phyloP scores from a whole-genome alignment of 179 eudicot species.

The Monotropa hypopitys region DNA sequence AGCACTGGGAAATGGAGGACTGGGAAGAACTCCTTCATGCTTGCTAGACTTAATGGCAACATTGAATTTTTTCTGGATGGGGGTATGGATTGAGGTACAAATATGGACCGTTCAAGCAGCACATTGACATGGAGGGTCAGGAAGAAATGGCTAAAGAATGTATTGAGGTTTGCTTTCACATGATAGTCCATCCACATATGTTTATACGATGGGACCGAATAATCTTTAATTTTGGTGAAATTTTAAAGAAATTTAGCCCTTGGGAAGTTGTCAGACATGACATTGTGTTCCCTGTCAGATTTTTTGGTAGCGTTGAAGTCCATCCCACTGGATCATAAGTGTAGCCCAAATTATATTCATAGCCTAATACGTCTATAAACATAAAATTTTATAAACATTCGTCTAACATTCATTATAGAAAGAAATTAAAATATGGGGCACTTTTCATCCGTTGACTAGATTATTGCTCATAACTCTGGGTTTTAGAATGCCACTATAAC shows the following conservation, averaged over 20 bases:
- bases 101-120: conserved; percentile 89
- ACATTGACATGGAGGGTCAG: conserved; percentile 68
- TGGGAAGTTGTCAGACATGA: conserved; percentile 98
- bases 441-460: not conserved
- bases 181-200: not conserved
- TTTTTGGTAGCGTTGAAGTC: conserved; percentile 84
- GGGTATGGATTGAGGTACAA: conserved; percentile 94
- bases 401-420: not conserved
- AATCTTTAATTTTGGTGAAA: conserved; percentile 9
- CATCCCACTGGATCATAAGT: conserved; percentile 79
- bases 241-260: conserved; percentile 87
- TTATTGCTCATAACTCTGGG: not conserved
- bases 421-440: not conserved
- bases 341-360: not conserved
- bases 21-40: conserved; percentile 96
- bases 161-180: conserved; percentile 61
- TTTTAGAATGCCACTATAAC: not conserved
- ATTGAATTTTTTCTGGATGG: conserved; percentile 87
- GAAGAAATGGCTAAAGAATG: conserved; percentile 88
- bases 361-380: not conserved
- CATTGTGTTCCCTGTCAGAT: conserved; percentile 76
- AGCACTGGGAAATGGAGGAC: conserved; percentile 97
- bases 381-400: not conserved
- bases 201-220: not conserved
- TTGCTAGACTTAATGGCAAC: conserved; percentile 97